Base-by-base conservation (phyloP, 2,329 filamentous ascomycete species). In the Epichloe scottii region DNA sequence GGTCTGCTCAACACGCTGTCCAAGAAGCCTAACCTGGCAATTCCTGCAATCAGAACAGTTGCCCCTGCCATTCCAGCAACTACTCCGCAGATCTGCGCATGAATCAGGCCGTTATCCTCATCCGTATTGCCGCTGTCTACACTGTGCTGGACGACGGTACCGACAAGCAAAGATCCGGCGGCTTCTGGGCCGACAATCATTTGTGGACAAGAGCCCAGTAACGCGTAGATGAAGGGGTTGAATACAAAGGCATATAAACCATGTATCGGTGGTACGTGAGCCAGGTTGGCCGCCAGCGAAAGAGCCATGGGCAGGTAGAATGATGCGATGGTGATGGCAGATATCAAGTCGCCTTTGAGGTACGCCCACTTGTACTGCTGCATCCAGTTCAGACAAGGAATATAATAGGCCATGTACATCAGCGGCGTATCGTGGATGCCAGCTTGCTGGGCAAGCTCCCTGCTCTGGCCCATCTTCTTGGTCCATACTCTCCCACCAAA, bases 271-370 rank as follows among this genome's bases (percentile, higher is more conserved):
- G 91, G 89, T 2, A 96, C 82, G 64, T 97, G 93, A 5, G 86
- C 89, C 41, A 98, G 81, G 63, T 97, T 97, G 40, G 88, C 82
- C 51, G 93, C 89, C 56, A 94, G 85, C 0, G 93, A 97, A 14
- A 98, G 78, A 0, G 89, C 86, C 90, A 98, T 96, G 48, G 93
- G 93, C 38, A 98, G 85, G 66, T 98, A 98, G 71, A 98, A 93
- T 26, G 90, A 95, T n/a, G 91, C 88, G 72, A 98, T 85, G n/a
- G 93, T 97, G 55, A 97, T 66, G 46, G 91, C 90, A 8, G 91
- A 85, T 14, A 95, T 74, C 17, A 97, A 70, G 66, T 98, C 93
- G 46, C 93, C 93, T 59, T 84, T 81, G 46, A 97, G 68, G 67
- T 87, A 95, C 3, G 81, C 78, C 77, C 81, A 83, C 59, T 79